These are phyloP conservation scores for Spiraea crenata DNA, from an alignment of 331 rosid genomes.

Conservation along the genomic window DNA sequence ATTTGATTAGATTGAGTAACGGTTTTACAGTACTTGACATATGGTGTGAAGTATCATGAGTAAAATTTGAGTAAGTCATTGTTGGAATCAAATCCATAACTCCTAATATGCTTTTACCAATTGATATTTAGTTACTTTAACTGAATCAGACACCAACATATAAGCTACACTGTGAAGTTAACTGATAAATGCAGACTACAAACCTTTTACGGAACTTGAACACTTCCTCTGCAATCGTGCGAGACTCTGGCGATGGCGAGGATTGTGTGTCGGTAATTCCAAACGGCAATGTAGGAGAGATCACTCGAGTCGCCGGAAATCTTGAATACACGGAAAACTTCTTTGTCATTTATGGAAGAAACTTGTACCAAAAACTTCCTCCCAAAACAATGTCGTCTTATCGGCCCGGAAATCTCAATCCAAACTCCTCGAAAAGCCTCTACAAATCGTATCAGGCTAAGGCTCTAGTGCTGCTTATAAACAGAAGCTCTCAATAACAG, in stretches of 20 bases:
- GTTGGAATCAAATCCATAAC: too few relatives aligned
- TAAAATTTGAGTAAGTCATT: too few relatives aligned
- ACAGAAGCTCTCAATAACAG: neutral
- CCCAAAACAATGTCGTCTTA: neutral
- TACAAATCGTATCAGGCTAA: neutral
- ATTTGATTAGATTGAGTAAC: too few relatives aligned
- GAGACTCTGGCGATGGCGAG: constrained; percentile 44
- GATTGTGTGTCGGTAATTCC: constrained; percentile 28
- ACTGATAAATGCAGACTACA: neutral
- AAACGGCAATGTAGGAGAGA: constrained; percentile 21
- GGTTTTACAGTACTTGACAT: too few relatives aligned
- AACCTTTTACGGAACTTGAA: constrained; percentile 61
- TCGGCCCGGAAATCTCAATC: neutral
- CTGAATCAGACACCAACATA: neutral
- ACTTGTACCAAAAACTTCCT: constrained; percentile 2
- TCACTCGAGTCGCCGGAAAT: constrained; percentile 12
- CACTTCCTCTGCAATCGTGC: constrained; percentile 33
- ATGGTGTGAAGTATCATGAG: too few relatives aligned
- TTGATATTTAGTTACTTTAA: too few relatives aligned
- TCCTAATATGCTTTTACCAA: too few relatives aligned
- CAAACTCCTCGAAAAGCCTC: neutral
- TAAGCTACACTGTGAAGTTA: neutral
- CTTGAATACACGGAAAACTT: constrained; percentile 16
- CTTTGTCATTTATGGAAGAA: constrained; percentile 63
- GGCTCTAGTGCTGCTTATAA: neutral